A percentile compares a stretch with the other conserved stretches of the same genome.
Evolutionary conservation across 73 alveolate species (phyloP).

Genomic region (Strombidium stylifer): DNA sequence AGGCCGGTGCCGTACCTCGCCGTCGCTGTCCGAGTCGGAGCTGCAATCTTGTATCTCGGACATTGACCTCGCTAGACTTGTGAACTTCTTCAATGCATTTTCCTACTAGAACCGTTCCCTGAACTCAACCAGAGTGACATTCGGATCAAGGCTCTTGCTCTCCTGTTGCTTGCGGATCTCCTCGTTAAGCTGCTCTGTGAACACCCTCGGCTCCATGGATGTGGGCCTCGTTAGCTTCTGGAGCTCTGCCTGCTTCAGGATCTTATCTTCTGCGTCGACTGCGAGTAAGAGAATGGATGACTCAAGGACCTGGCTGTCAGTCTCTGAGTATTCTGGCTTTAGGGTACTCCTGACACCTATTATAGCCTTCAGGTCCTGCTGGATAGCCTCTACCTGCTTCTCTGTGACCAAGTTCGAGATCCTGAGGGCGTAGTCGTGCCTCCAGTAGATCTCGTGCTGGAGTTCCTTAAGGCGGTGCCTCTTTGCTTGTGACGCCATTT

Average conservation of each 20-base stretch:
- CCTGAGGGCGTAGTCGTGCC: conserved; percentile 52
- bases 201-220: conserved; percentile 1
- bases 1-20: not conserved
- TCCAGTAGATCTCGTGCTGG: too few species aligned
- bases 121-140: too few species aligned
- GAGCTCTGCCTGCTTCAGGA: not conserved
- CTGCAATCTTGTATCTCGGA: not conserved
- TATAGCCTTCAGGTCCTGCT: conserved; percentile 10
- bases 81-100: too few species aligned
- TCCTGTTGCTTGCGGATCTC: too few species aligned
- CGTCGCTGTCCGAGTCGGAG: not conserved
- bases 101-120: too few species aligned
- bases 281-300: not conserved
- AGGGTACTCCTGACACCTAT: not conserved
- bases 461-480: too few species aligned
- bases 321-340: conserved; percentile 1
- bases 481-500: too few species aligned
- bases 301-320: not conserved
- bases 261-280: not conserved
- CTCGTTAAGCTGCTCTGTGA: not conserved
- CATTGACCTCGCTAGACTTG: too few species aligned
- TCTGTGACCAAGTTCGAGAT: conserved; percentile 6
- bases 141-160: too few species aligned
- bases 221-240: conserved; percentile 3
- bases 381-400: conserved; percentile 17